Conservation (phyloP, 2,329 filamentous ascomycete species). For the Apiospora aurea region DNA sequence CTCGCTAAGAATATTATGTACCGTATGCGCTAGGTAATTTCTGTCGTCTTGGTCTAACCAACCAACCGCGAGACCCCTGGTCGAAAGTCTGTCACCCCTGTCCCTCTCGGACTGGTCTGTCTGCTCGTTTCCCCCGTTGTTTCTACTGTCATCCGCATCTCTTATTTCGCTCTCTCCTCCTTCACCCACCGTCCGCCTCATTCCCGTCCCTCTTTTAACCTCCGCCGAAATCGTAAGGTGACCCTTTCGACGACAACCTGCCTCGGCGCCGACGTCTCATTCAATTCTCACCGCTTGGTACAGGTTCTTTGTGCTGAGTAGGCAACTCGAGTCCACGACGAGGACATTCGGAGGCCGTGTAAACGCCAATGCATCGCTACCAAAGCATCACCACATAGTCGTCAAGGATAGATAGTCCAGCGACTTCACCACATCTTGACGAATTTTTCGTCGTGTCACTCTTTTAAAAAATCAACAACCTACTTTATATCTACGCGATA, state of each 20-base stretch:
- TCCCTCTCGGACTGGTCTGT: slow-evolving; percentile 23
- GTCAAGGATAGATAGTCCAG: slow-evolving; percentile 23
- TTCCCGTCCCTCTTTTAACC: slow-evolving; percentile 40
- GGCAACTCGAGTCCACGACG: slow-evolving; percentile 35
- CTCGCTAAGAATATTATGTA: slow-evolving; percentile 25
- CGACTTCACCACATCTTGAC: slow-evolving; percentile 35
- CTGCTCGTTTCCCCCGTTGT: slow-evolving; percentile 35
- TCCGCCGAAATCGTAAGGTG: slow-evolving; percentile 43
- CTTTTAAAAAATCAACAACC: slow-evolving; percentile 38
- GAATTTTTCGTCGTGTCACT: slow-evolving; percentile 46
- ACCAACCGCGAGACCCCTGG: slow-evolving; percentile 26
- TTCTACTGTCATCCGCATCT: slow-evolving; percentile 37
- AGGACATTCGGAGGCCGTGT: slow-evolving; percentile 31
- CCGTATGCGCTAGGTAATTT: slow-evolving; percentile 29
- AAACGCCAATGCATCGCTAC: slow-evolving; percentile 29
- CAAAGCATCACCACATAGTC: slow-evolving; percentile 24
- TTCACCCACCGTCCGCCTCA: slow-evolving; percentile 39
- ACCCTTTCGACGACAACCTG: slow-evolving; percentile 42
- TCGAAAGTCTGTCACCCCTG: slow-evolving; percentile 28
- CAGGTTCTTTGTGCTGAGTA: slow-evolving; percentile 30
- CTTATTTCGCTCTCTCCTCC: slow-evolving; percentile 35
- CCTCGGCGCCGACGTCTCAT: slow-evolving; percentile 37
- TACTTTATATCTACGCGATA: slow-evolving; percentile 26
- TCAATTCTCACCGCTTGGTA: slow-evolving; percentile 32
- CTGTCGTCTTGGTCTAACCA: slow-evolving; percentile 27